Base-by-base conservation (phyloP, 345 rosid species). In the Salix brachista region DNA sequence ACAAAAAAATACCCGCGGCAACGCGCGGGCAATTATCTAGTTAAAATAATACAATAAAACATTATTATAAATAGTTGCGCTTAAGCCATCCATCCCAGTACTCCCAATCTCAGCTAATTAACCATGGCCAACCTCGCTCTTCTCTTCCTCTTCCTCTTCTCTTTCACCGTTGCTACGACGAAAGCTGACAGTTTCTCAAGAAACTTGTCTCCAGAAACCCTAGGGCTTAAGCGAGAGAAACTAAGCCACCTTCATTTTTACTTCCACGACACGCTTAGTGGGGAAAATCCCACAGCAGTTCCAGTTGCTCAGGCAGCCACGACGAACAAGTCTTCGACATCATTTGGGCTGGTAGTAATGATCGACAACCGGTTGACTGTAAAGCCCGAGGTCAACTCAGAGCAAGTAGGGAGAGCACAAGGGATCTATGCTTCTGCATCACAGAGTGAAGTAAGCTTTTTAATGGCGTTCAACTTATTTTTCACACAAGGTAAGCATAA, bases 391-490 rank as follows among this genome's bases (percentile, higher is more conserved):
- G 37, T 21, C 25, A 71, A 72, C 58, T 78, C 82, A 18, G 69
- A 75, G 37, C 25, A 67, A 28, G 67, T 82, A 4, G 85, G 82
- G 21, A 70, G 65, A 70, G 85, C 82, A 1, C 80, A 82, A 42
- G 82, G 82, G 17, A n/a, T 82, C 21, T 78, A 82, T 30, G 79
- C 76, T 2, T 75, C 72, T 11, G 84, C 79, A 0, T 74, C 81
- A 0, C 81, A 71, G 14, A 72, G 19, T 3, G 81, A 75, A 25
- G 1, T 67, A 30, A 69, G 81, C 28, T 18, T 82, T 7, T 68
- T 82, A 4, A 75, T 82, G 82, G 77, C 68, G 19, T 39, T 77
- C 48, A 80, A 72, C 69, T 75, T 84, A 14, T 75, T 36, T 36
- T 79, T 79, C 26, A 39, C 50, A 6, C 44, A 79, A 61, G 82